Percentiles rank a stretch among this genome's conserved stretches.
phyloP scores from a whole-genome alignment of 371 early-diverging fungal species.

The Batkoa obscura region DNA sequence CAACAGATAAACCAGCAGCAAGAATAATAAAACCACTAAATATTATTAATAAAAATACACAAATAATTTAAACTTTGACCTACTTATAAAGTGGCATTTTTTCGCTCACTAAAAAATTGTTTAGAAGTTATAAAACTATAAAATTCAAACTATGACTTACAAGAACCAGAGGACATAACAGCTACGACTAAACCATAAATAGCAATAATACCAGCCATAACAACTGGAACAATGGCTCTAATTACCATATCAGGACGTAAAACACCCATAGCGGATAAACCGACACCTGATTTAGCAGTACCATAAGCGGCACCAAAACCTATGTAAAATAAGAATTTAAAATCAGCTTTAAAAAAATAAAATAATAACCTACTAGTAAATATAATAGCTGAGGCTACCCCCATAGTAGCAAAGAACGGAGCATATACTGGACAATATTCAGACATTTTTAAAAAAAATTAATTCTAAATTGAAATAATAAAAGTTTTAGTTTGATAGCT shows the following conservation, averaged over 20 bases:
- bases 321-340: slow-evolving; percentile 13
- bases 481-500: too few relatives aligned
- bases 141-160: slow-evolving; percentile 20
- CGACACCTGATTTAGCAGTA: slow-evolving; percentile 79
- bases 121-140: background rate
- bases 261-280: slow-evolving; percentile 72
- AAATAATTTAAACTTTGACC: background rate
- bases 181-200: slow-evolving; percentile 79
- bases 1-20: slow-evolving; percentile 71
- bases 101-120: slow-evolving; percentile 13
- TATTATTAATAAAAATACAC: background rate
- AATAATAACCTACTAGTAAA: slow-evolving; percentile 69
- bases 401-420: slow-evolving; percentile 94
- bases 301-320: slow-evolving; percentile 87
- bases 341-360: background rate
- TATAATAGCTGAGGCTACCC: slow-evolving; percentile 86
- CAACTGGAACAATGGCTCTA: slow-evolving; percentile 70
- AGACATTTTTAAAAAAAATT: too few relatives aligned
- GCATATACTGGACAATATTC: slow-evolving; percentile 78
- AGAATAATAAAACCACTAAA: slow-evolving; percentile 58
- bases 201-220: slow-evolving; percentile 89
- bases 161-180: slow-evolving; percentile 54
- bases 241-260: slow-evolving; percentile 76
- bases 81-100: slow-evolving; percentile 35
- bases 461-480: too few relatives aligned